Conservation (phyloP, 441 rosid genomes). For the Pelargonium myrrhifolium region DNA sequence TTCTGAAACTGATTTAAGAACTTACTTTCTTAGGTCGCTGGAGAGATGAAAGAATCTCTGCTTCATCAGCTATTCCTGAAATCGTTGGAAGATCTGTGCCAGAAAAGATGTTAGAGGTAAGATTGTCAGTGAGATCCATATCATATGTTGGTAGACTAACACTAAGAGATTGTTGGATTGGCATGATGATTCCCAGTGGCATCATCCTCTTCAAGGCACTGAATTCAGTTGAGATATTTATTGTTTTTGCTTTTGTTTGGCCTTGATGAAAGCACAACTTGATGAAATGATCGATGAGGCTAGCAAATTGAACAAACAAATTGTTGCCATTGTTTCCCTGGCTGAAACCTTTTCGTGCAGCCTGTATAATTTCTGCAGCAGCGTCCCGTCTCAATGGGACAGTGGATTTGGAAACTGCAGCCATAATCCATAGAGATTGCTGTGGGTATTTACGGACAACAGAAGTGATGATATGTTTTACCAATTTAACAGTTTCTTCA, state of each 20-base stretch:
- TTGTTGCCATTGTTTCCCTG: conserved; percentile 69
- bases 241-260: conserved; percentile 71
- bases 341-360: conserved; percentile 74
- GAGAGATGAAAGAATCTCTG: conserved; percentile 98
- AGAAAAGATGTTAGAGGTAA: conserved; percentile 65
- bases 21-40: conserved; percentile 93
- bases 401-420: conserved; percentile 95
- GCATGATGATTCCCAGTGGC: conserved; percentile 93
- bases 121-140: conserved; percentile 37
- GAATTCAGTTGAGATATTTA: conserved; percentile 90
- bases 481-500: conserved; percentile 71
- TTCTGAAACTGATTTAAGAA: conserved; percentile 11
- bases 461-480: conserved; percentile 72
- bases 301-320: conserved; percentile 87
- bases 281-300: conserved; percentile 82
- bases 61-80: conserved; percentile 86
- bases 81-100: conserved; percentile 83
- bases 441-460: conserved; percentile 91
- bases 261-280: conserved; percentile 90
- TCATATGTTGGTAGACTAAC: conserved; percentile 70
- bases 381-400: conserved; percentile 93
- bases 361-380: conserved; percentile 90
- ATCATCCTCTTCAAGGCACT: conserved; percentile 98
- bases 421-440: conserved; percentile 96
- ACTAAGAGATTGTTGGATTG: conserved; percentile 90